phyloP scores from a whole-genome alignment of 192 early-diverging fungal species.

The Podila minutissima region DNA sequence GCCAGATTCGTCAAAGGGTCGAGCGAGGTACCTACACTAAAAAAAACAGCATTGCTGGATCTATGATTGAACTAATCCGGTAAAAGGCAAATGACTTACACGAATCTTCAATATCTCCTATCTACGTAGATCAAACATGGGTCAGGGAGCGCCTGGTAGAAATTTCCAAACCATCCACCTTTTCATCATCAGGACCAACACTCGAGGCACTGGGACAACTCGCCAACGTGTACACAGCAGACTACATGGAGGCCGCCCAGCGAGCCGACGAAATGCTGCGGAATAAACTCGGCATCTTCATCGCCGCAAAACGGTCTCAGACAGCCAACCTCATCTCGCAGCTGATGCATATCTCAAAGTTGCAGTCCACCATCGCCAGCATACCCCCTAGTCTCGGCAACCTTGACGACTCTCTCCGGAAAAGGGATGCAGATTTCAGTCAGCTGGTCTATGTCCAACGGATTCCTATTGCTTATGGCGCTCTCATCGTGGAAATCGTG shows the following conservation, averaged over 20 bases:
- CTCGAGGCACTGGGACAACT: conserved; percentile 59
- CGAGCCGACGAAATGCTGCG: conserved; percentile 36
- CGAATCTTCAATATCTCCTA: conserved; percentile 8
- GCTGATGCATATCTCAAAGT: conserved; percentile 51
- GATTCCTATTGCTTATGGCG: conserved; percentile 62
- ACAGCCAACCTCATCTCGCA: conserved; percentile 50
- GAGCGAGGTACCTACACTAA: conserved; percentile 11
- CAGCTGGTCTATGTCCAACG: conserved; percentile 50
- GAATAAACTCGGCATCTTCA: conserved; percentile 38
- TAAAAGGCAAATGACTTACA: too few relatives aligned
- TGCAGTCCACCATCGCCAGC: conserved; percentile 53
- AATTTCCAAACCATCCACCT: conserved; percentile 19
- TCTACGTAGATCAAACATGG: conserved; percentile 15
- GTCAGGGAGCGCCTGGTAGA: conserved; percentile 19
- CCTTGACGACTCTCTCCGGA: conserved; percentile 43
- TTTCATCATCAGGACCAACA: conserved; percentile 32
- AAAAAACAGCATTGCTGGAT: background rate
- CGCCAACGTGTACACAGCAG: conserved; percentile 53
- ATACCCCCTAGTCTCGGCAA: conserved; percentile 45
- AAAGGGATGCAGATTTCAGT: conserved; percentile 44
- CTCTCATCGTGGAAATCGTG: conserved; percentile 58
- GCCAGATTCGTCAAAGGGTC: conserved; percentile 32
- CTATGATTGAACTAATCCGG: too few relatives aligned
- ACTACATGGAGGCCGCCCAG: conserved; percentile 46
- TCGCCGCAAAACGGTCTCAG: conserved; percentile 44